Percentiles rank a stretch among this genome's conserved stretches.
phyloP scores from a whole-genome alignment of 1,284 basidiomycete species.

The Fistulinella cinereoalba region DNA sequence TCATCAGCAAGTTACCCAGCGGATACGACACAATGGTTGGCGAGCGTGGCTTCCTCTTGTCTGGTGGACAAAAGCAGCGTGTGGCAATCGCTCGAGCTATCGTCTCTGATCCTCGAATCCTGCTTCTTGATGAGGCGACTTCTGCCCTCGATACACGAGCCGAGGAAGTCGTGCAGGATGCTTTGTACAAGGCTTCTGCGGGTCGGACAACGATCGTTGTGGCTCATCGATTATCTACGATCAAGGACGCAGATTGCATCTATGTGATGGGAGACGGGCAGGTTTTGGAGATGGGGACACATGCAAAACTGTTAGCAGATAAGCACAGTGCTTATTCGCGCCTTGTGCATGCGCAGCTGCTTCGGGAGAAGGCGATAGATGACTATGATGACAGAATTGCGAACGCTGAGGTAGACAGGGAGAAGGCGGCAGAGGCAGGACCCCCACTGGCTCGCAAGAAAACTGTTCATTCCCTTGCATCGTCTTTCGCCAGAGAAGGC shows the following conservation, averaged over 20 bases:
- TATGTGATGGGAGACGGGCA: constrained; percentile 85
- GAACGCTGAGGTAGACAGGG: constrained; percentile 44
- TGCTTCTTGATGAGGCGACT: constrained; percentile 87
- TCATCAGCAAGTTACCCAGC: constrained; percentile 80
- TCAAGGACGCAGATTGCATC: constrained; percentile 82
- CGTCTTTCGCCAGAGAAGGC: no score
- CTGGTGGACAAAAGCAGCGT: constrained; percentile 92
- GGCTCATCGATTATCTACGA: constrained; percentile 75
- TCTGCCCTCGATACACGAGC: constrained; percentile 87
- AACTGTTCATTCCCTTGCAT: constrained; percentile 53
- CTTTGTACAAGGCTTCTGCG: constrained; percentile 87
- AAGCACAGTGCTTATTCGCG: constrained; percentile 70
- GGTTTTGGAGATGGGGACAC: constrained; percentile 84
- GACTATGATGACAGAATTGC: no score
- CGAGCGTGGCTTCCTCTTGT: constrained; percentile 88
- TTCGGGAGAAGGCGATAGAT: constrained; percentile 52
- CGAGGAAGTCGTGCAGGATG: constrained; percentile 93
- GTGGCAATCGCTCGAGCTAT: constrained; percentile 92
- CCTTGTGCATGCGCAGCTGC: constrained; percentile 78
- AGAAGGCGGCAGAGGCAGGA: constrained; percentile 53
- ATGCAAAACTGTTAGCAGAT: constrained; percentile 69
- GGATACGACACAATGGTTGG: constrained; percentile 93
- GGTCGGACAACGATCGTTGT: constrained; percentile 80
- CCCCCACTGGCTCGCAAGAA: constrained; percentile 48
- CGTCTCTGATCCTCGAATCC: constrained; percentile 83